These are phyloP conservation scores for Arxiozyma bovina DNA, from an alignment of 1,139 yeast species.

Conservation along the genomic window DNA sequence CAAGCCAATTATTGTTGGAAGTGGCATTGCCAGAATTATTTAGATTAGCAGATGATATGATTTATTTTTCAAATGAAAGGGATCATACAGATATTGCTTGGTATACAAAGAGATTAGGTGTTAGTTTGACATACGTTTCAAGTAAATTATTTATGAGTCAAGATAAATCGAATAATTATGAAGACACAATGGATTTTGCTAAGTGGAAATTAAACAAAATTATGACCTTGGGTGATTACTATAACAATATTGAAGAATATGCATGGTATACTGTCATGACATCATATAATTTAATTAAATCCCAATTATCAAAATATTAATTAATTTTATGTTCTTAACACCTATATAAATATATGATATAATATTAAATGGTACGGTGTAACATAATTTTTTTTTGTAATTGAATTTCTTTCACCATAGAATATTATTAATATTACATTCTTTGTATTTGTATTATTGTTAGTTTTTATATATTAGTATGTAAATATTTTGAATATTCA, in stretches of 20 bases:
- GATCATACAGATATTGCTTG: slow-evolving; percentile 78
- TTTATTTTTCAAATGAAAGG: slow-evolving; percentile 66
- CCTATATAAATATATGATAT: background rate
- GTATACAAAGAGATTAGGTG: slow-evolving; percentile 76
- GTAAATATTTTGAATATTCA: background rate
- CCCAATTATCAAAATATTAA: slow-evolving; percentile 47
- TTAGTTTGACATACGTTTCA: slow-evolving; percentile 62
- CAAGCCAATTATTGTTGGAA: slow-evolving; percentile 30
- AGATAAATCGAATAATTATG: slow-evolving; percentile 52
- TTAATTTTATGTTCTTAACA: background rate
- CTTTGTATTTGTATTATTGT: background rate
- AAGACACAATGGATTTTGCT: slow-evolving; percentile 57
- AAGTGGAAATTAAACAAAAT: slow-evolving; percentile 50
- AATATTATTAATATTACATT: background rate
- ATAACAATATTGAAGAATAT: slow-evolving; percentile 67
- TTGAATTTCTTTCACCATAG: background rate
- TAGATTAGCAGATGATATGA: slow-evolving; percentile 71
- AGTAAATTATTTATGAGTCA: slow-evolving; percentile 73
- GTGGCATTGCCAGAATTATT: slow-evolving; percentile 53
- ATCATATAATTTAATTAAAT: slow-evolving; percentile 56
- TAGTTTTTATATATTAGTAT: background rate
- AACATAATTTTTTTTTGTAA: background rate
- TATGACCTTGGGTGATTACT: slow-evolving; percentile 48
- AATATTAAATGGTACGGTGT: too few species aligned
- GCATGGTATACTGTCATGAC: slow-evolving; percentile 59